phyloP scores from a whole-genome alignment of 1,284 basidiomycete species.

The Apiotrichum siamense region DNA sequence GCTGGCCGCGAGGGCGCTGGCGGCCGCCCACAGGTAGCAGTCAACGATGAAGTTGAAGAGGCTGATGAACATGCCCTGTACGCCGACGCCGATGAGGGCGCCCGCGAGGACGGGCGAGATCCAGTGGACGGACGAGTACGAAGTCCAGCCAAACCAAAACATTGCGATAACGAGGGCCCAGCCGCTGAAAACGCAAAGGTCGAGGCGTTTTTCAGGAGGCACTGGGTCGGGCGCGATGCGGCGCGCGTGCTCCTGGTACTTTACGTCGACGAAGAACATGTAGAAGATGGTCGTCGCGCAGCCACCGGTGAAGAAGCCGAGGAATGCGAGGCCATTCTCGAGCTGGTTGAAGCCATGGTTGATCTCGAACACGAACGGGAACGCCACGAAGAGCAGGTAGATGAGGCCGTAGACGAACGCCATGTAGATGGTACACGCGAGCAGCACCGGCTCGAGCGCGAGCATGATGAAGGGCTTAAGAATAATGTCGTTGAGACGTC shows the following conservation, averaged over 20 bases:
- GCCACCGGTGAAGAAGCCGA: conserved; percentile 50
- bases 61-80: conserved; percentile 56
- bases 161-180: conserved; percentile 44
- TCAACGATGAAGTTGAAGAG: conserved; percentile 52
- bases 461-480: conserved; percentile 63
- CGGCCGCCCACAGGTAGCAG: conserved; percentile 51
- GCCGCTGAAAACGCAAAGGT: conserved; percentile 45
- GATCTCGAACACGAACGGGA: conserved; percentile 50
- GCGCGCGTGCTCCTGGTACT: conserved; percentile 28
- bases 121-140: conserved; percentile 47
- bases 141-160: conserved; percentile 51
- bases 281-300: conserved; percentile 26
- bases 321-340: conserved; percentile 50
- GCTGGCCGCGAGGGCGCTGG: conserved; percentile 51
- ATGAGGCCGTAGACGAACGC: conserved; percentile 45
- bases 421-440: conserved; percentile 64
- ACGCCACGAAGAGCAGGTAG: conserved; percentile 43
- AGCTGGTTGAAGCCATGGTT: conserved; percentile 51
- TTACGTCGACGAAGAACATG: conserved; percentile 23
- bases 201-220: conserved; percentile 37
- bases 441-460: conserved; percentile 68
- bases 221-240: conserved; percentile 23
- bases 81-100: conserved; percentile 43
- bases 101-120: conserved; percentile 50
- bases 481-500: conserved; percentile 50